These are phyloP conservation scores for Linnemannia exigua DNA, from an alignment of 192 early-diverging fungal species.

Conservation along the genomic window DNA sequence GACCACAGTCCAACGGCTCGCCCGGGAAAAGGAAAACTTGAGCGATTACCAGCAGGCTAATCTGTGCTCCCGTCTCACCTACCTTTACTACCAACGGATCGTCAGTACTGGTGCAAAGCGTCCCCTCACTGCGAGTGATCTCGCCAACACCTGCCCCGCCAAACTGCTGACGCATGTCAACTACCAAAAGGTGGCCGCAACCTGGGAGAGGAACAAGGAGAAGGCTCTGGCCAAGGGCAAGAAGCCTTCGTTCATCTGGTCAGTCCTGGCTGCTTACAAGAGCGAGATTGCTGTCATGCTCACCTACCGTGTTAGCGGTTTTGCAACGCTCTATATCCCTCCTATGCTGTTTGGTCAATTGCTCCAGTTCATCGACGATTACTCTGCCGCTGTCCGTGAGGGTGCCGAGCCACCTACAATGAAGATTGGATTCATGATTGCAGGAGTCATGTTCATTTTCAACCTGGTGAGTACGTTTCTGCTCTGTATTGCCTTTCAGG, in stretches of 20 bases:
- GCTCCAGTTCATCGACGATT: slow-evolving; percentile 34
- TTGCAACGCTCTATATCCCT: slow-evolving; percentile 8
- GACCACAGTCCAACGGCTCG: slow-evolving; percentile 30
- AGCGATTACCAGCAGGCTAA: slow-evolving; percentile 32
- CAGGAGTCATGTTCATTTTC: slow-evolving; percentile 24
- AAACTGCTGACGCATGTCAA: slow-evolving; percentile 19
- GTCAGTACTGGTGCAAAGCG: slow-evolving; percentile 37
- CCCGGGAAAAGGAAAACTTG: slow-evolving; percentile 37
- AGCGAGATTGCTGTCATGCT: not conserved
- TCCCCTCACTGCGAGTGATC: slow-evolving; percentile 28
- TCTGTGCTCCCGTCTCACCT: slow-evolving; percentile 23
- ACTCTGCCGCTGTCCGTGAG: slow-evolving; percentile 17
- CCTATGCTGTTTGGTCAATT: slow-evolving; percentile 41
- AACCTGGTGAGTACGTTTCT: slow-evolving; percentile 1
- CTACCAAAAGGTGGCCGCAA: not conserved
- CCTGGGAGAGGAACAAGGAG: slow-evolving; percentile 21
- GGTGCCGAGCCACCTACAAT: not conserved
- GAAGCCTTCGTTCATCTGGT: slow-evolving; percentile 31
- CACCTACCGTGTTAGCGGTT: slow-evolving; percentile 16
- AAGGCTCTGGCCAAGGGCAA: not conserved
- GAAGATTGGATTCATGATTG: slow-evolving; percentile 30
- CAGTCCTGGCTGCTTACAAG: slow-evolving; percentile 22
- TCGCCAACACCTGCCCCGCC: slow-evolving; percentile 19
- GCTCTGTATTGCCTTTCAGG: slow-evolving; percentile 10
- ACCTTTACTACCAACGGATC: slow-evolving; percentile 24